Evolutionary conservation across 768 basidiomycete species (phyloP).

Genomic region (Boletus vinaceobasis): DNA sequence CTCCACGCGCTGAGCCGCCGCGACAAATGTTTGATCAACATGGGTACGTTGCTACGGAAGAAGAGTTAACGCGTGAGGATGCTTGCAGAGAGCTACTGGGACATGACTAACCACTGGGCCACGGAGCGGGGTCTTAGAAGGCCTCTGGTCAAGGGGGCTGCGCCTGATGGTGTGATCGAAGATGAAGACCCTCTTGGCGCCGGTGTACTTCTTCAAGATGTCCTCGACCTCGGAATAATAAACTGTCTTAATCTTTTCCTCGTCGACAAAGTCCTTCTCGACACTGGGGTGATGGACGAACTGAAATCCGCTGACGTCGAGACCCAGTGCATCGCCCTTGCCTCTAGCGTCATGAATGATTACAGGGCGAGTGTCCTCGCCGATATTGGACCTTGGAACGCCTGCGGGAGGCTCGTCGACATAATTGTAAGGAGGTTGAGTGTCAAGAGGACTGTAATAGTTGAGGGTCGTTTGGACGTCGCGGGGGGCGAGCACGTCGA

Average conservation of each 20-base stretch:
- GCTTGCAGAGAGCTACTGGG: neutral
- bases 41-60: slow-evolving; percentile 36
- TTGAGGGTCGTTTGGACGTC: slow-evolving; percentile 39
- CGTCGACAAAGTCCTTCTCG: slow-evolving; percentile 40
- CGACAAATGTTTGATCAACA: slow-evolving; percentile 42
- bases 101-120: slow-evolving; percentile 33
- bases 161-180: slow-evolving; percentile 45
- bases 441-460: slow-evolving; percentile 29
- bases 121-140: slow-evolving; percentile 10
- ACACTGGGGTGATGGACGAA: slow-evolving; percentile 31
- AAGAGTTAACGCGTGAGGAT: neutral
- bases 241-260: slow-evolving; percentile 33
- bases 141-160: slow-evolving; percentile 6
- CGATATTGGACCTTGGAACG: slow-evolving; percentile 30
- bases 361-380: slow-evolving; percentile 13
- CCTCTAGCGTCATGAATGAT: slow-evolving; percentile 34
- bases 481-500: slow-evolving; percentile 27
- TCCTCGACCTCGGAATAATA: slow-evolving; percentile 45
- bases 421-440: slow-evolving; percentile 36
- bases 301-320: slow-evolving; percentile 47
- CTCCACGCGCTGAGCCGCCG: slow-evolving; percentile 37
- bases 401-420: slow-evolving; percentile 28
- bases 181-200: slow-evolving; percentile 39
- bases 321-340: slow-evolving; percentile 24
- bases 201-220: slow-evolving; percentile 38